These are phyloP conservation scores for Lactarius quietus DNA, from an alignment of 768 basidiomycete genomes.

Conservation along the genomic window DNA sequence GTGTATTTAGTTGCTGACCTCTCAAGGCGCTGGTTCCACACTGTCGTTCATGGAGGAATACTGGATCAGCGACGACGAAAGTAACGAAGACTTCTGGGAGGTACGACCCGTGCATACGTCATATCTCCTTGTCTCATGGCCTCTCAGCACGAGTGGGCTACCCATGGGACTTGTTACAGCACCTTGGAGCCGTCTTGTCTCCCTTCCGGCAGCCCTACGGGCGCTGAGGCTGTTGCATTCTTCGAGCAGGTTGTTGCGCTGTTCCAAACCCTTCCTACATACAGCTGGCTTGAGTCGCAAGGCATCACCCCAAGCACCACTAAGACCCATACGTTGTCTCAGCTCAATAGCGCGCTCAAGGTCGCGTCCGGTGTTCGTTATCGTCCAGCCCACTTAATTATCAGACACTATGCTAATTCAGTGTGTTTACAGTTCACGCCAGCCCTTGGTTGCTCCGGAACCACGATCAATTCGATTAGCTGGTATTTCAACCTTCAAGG, in stretches of 20 bases:
- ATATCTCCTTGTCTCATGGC: not conserved
- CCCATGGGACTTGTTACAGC: conserved; percentile 61
- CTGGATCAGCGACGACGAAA: conserved; percentile 60
- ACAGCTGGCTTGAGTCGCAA: conserved; percentile 61
- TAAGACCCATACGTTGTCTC: conserved; percentile 54
- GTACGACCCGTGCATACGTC: conserved; percentile 34
- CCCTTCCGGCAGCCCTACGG: conserved; percentile 52
- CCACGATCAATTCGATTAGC: conserved; percentile 43
- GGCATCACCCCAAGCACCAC: conserved; percentile 68
- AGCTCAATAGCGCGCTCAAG: conserved; percentile 52
- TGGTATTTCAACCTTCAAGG: conserved; percentile 67
- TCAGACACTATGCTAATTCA: not conserved
- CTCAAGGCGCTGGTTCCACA: conserved; percentile 57
- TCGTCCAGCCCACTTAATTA: conserved; percentile 8
- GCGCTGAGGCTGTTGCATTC: conserved; percentile 70
- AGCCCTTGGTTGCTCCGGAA: conserved; percentile 42
- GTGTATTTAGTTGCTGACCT: conserved; percentile 45
- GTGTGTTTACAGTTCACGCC: conserved; percentile 38
- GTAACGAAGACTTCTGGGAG: conserved; percentile 67
- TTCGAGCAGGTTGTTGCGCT: conserved; percentile 57
- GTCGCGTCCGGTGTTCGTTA: conserved; percentile 47
- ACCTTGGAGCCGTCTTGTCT: conserved; percentile 58
- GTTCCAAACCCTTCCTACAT: conserved; percentile 71
- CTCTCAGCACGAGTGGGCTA: conserved; percentile 59
- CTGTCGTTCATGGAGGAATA: conserved; percentile 58